Evolutionary conservation across 2,329 filamentous ascomycete species (phyloP), one percentile per base, ranked within the genome.

Genomic region (Seiridium unicorne): DNA sequence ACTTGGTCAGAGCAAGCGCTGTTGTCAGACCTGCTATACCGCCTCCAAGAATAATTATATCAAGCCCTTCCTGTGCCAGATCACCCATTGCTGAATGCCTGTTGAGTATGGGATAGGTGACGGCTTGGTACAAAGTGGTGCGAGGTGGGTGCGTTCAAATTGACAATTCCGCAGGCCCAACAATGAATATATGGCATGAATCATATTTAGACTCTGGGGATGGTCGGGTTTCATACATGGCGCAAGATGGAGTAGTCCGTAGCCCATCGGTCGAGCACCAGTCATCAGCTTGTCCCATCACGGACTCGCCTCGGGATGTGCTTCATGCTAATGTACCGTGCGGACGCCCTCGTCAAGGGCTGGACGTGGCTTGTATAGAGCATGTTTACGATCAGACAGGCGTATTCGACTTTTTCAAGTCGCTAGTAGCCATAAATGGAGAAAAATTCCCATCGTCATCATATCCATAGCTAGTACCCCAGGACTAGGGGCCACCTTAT

Each of bases 11-110:
- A 9, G 59, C 59, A 18, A 60, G 34, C 35, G 59, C 59, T 11
- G 59, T 60, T 7, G 59, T 57, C n/a, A 60, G 13, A 18, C 59
- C 59, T 8, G 59, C 59, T 40, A 60, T 60, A 47, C 59, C 59
- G 38, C 59, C 59, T 26, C 59, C 59, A n/a, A 60, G 40, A 38
- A 60, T 57, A 18, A 60, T 57, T 6, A 60, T 57, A 9, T 57
- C 34, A 7, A 60, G 55, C 40, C 44, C 44, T 38, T 44, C 57
- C 5, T 51, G 26, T 11, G 49, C 11, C 18, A 53, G 49, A 9
- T 53, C 49, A 9, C 49, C 49, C 49, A 53, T 53, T 2, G 9
- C 38, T 7, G 34, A 26, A 26, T 26, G 18, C 18, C 18, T 26
- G 18, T 26, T 26, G 18, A 26, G 18, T 26, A 26, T 26, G 18